Evolutionary conservation across 805 yeast species (phyloP), one percentile per base, ranked within the genome.

Genomic region (Starmerella asiatica): DNA sequence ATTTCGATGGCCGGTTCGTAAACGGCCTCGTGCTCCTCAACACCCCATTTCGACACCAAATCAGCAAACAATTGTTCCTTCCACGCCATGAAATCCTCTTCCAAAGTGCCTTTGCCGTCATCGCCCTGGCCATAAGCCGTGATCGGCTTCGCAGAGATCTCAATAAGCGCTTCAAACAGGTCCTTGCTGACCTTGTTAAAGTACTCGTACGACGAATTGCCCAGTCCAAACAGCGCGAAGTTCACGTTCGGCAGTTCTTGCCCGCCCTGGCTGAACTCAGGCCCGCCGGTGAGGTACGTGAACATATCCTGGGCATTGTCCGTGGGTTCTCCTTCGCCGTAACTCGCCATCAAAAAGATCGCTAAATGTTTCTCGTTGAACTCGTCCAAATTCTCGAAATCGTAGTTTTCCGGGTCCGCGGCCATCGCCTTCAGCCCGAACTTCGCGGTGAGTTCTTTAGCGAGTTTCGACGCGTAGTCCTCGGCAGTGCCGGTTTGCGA

Each of bases 401-500:
- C 96, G 55, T 76, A 85, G 55, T 82, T 88, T 32, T 86, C 93
- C 37, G 85, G 69, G 60, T 88, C 97, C 7, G 79, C 91, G 43
- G 79, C 74, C 79, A 91, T 74, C 2, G 88, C 75, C 47, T 76
- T 74, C 50, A 91, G 68, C 33, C 86, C 83, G 56, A 79, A 86
- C 57, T 79, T 72, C 21, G 93, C 67, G 51, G 76, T 74, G 53
- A 88, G 74, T 58, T 91, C 98, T 56, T 86, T 85, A 35, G 94
- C 75, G 51, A 85, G 76, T 57, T 88, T 82, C 51, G 79, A 73
- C 16, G 96, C 93, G 54, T 85, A 88, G 56, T 91, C 98, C 63
- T 91, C 98, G 32, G 97, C 94, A 15, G 98, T 91, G 48, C 98
- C 98, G 4, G 98, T 91, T 63, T 91, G 99, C 12, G 97, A 86